phyloP scores from a whole-genome alignment of 2,329 filamentous ascomycete genomes.

The Golovinomyces cichoracearum region DNA sequence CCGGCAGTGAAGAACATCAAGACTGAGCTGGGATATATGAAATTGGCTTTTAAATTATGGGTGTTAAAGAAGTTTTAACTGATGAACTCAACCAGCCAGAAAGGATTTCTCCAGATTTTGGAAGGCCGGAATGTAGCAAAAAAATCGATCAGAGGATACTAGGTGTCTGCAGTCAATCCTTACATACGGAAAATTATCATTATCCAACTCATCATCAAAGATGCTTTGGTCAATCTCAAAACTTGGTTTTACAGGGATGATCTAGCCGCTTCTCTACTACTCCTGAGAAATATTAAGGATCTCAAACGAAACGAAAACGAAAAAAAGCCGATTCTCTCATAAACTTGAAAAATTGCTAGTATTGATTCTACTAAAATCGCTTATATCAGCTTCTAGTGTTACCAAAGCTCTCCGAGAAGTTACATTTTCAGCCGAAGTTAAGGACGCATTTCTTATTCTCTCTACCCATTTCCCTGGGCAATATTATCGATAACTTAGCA shows the following conservation, averaged over 20 bases:
- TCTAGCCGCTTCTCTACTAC: neutral
- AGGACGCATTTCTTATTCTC: neutral
- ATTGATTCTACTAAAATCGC: neutral
- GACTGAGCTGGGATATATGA: neutral
- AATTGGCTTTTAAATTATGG: neutral
- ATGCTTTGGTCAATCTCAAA: neutral
- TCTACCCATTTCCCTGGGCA: neutral
- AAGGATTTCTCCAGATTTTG: neutral
- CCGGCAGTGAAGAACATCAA: neutral
- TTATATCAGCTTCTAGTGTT: neutral
- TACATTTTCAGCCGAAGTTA: neutral
- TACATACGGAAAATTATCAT: neutral
- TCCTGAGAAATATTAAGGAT: neutral
- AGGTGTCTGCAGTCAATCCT: neutral
- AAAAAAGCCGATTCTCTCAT: neutral
- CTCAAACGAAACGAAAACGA: neutral
- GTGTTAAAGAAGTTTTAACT: neutral
- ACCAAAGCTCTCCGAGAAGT: neutral
- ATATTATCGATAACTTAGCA: neutral
- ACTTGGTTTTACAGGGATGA: neutral
- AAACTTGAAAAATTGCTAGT: neutral
- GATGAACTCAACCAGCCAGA: neutral
- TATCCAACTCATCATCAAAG: neutral
- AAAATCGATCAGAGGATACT: neutral
- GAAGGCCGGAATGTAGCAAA: neutral